A percentile compares a stretch with the other conserved stretches of the same genome.
Conservation (phyloP, 345 rosid genomes). For the Pelargonium nanum region DNA sequence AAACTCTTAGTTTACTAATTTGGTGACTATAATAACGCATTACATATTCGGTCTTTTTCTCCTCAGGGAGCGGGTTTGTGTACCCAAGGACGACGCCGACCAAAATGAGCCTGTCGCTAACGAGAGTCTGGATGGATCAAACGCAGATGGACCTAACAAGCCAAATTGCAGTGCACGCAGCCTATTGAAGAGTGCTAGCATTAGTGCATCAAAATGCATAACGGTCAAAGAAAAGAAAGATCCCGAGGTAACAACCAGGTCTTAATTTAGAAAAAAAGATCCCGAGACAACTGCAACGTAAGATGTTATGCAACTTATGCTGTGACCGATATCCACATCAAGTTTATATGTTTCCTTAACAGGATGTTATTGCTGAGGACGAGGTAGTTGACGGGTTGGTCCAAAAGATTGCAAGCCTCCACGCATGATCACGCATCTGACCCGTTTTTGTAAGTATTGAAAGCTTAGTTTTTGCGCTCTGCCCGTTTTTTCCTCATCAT, state of each 20-base stretch:
- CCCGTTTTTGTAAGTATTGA: too few species aligned
- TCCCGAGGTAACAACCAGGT: constrained; percentile 7
- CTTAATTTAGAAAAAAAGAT: too few species aligned
- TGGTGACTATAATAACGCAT: neutral
- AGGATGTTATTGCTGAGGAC: constrained; percentile 37
- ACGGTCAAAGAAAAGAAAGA: constrained; percentile 34
- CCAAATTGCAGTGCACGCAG: constrained; percentile 43
- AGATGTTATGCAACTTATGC: neutral
- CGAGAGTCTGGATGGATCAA: constrained; percentile 29
- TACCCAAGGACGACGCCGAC: constrained; percentile 43
- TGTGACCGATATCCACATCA: neutral
- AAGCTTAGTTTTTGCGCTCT: neutral
- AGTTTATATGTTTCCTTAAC: constrained; percentile 15
- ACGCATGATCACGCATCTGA: constrained; percentile 21
- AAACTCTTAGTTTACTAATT: neutral
- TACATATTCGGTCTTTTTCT: constrained; percentile 3
- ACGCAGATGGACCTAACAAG: constrained; percentile 21
- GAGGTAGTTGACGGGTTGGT: constrained; percentile 40
- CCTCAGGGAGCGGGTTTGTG: constrained; percentile 74
- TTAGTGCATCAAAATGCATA: constrained; percentile 85
- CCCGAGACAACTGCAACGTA: neutral
- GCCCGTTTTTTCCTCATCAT: too few species aligned
- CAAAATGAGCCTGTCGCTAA: constrained; percentile 31
- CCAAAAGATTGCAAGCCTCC: constrained; percentile 37
- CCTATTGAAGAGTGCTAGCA: constrained; percentile 83